Conservation (phyloP, 1,284 basidiomycete species). For the Leccinum subrobustum region DNA sequence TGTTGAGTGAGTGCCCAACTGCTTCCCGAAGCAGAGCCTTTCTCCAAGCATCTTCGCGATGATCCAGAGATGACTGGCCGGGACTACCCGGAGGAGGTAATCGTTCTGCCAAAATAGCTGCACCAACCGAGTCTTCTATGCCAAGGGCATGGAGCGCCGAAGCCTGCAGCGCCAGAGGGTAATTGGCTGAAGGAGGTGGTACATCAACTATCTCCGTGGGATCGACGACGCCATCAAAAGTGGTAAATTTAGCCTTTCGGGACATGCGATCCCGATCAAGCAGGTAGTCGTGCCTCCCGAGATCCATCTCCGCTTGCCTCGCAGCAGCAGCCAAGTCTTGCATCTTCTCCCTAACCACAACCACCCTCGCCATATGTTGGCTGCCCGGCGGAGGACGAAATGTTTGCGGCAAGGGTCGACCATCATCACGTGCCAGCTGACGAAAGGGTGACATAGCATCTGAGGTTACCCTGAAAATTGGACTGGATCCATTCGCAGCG, state of each 20-base stretch:
- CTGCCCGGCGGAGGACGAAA: slow-evolving; percentile 37
- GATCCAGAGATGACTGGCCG: slow-evolving; percentile 53
- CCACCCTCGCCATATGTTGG: slow-evolving; percentile 54
- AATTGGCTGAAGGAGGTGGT: slow-evolving; percentile 59
- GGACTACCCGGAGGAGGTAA: slow-evolving; percentile 64
- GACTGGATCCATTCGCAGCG: slow-evolving; percentile 40
- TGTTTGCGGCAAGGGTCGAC: slow-evolving; percentile 40
- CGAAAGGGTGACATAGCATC: slow-evolving; percentile 53
- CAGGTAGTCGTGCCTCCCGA: slow-evolving; percentile 50
- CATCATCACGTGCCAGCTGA: slow-evolving; percentile 37
- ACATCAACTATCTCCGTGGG: slow-evolving; percentile 79
- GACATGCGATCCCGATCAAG: slow-evolving; percentile 31
- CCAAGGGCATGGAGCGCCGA: slow-evolving; percentile 67
- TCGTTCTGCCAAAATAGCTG: slow-evolving; percentile 66
- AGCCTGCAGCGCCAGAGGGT: slow-evolving; percentile 72
- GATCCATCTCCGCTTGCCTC: slow-evolving; percentile 68
- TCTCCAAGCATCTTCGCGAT: slow-evolving; percentile 64
- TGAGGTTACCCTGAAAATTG: slow-evolving; percentile 60
- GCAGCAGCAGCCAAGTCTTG: slow-evolving; percentile 64
- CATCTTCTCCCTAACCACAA: slow-evolving; percentile 79
- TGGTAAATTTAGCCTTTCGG: slow-evolving; percentile 30
- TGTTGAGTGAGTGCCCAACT: slow-evolving; percentile 69
- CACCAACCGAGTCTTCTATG: slow-evolving; percentile 68
- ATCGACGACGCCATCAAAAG: slow-evolving; percentile 62
- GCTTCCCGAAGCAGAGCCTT: slow-evolving; percentile 69